Evolutionary conservation across 2,329 filamentous ascomycete genomes (phyloP).

Genomic region (Aspergillus glaucus): DNA sequence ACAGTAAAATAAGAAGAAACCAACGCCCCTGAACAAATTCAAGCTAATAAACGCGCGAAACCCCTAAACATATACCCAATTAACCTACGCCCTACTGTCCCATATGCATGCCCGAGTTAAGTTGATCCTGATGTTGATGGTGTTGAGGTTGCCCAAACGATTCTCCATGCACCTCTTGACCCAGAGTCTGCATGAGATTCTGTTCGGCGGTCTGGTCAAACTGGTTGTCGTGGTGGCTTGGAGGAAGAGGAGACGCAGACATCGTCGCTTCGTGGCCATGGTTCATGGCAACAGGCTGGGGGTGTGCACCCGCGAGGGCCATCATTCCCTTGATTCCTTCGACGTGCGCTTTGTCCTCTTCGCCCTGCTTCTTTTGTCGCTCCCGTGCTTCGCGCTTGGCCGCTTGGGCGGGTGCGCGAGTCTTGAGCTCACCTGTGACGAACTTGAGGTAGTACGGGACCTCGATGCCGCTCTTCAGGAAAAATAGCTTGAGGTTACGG

Average conservation of each 20-base stretch:
- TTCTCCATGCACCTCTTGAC: conserved; percentile 36
- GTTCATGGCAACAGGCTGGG: conserved; percentile 22
- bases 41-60: not conserved
- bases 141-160: conserved; percentile 28
- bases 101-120: conserved; percentile 32
- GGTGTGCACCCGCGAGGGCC: conserved; percentile 40
- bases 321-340: conserved; percentile 44
- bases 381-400: conserved; percentile 46
- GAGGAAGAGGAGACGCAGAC: conserved; percentile 33
- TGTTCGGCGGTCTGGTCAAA: conserved; percentile 38
- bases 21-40: not conserved
- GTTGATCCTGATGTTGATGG: conserved; percentile 24
- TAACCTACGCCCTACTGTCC: conserved; percentile 17
- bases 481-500: conserved; percentile 82
- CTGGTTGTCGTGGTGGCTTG: conserved; percentile 24
- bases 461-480: conserved; percentile 83
- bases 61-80: conserved; percentile 3
- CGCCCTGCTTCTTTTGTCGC: conserved; percentile 39
- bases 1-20: not conserved
- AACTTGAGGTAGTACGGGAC: conserved; percentile 82
- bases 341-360: conserved; percentile 44
- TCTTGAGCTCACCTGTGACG: conserved; percentile 85
- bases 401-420: conserved; percentile 62
- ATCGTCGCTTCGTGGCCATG: conserved; percentile 23
- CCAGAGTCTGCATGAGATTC: conserved; percentile 39